Evolutionary conservation across 2,329 filamentous ascomycete genomes (phyloP).

Genomic region (Xylaria arbuscula): DNA sequence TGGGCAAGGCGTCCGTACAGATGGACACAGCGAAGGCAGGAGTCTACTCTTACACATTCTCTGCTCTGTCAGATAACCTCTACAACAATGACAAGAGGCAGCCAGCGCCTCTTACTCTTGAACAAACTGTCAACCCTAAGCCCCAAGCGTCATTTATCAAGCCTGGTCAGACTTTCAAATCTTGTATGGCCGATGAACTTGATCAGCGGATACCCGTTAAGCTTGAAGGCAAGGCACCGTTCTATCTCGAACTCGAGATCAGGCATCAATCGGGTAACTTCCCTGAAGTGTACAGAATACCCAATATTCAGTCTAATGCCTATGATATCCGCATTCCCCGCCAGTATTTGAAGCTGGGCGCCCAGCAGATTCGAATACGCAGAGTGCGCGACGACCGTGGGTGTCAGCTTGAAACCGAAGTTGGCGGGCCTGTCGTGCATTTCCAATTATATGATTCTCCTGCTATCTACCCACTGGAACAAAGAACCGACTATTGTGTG

Average conservation of each 20-base stretch:
- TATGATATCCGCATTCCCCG: conserved; percentile 88
- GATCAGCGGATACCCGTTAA: conserved; percentile 91
- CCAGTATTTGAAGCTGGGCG: conserved; percentile 85
- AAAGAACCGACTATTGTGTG: conserved; percentile 89
- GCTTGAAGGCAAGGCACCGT: conserved; percentile 85
- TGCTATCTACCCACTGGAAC: conserved; percentile 87
- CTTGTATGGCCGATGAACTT: conserved; percentile 85
- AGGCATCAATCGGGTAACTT: conserved; percentile 86
- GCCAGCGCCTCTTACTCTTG: conserved; percentile 74
- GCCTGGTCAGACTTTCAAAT: conserved; percentile 93
- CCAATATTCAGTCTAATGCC: conserved; percentile 78
- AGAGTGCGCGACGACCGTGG: conserved; percentile 89
- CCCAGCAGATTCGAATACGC: conserved; percentile 87
- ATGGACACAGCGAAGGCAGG: conserved; percentile 90
- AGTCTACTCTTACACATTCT: conserved; percentile 86
- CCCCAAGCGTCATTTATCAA: conserved; percentile 85
- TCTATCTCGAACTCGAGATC: conserved; percentile 90
- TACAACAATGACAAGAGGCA: conserved; percentile 79
- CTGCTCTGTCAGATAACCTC: conserved; percentile 82
- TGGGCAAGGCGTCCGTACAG: conserved; percentile 79
- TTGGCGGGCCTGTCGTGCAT: conserved; percentile 80
- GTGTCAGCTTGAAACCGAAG: conserved; percentile 82
- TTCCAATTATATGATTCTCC: conserved; percentile 94
- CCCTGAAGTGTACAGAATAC: conserved; percentile 83
- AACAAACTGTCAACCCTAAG: conserved; percentile 85